Evolutionary conservation across 1,284 basidiomycete genomes (phyloP), one percentile per base, ranked within the genome.

Genomic region (Ceratobasidium sp.): DNA sequence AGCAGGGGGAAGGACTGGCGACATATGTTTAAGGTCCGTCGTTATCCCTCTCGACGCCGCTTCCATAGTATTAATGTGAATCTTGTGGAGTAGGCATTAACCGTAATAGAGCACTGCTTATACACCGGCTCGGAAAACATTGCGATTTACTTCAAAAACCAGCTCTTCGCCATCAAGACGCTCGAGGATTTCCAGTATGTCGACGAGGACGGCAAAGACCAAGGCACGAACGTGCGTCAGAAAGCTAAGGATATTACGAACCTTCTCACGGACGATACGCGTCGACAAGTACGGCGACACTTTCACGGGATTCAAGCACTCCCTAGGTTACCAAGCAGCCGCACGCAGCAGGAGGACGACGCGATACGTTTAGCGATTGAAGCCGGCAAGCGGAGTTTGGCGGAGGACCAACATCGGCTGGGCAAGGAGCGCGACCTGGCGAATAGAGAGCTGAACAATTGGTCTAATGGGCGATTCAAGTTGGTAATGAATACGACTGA

Each of bases 1-100:
- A 98, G 99, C 86, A 99, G 99, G 86, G 98, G 98, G 51, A 99
- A 99, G 90, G 99, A 99, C 82, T 99, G 98, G 98, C 88, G 97
- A 65, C 98, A 99, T 87, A 98, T 99, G 76, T 99, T 99, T 90
- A 99, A 99, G 88, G 94, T 91, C 77, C 76, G 84, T 81, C 54
- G 41, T 36, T 71, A 51, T 41, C 50, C 41, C 1, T 75, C 33
- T 29, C 22, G 29, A 44, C 22, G 27, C n/a, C n/a, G 19, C 29
- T 33, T 72, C 36, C 17, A 19, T n/a, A n/a, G n/a, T 14, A 22
- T 41, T 59, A 51, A 71, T 33, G 31, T 14, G 31, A 31, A 44
- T 2, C 33, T 50, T 54, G n/a, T n/a, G n/a, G n/a, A n/a, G 22
- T 79, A 96, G 93, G 95, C 96, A 63, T 87, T 99, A 72, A 99